Base-by-base conservation (phyloP, 805 yeast species). In the Tetrapisispora arboricola region DNA sequence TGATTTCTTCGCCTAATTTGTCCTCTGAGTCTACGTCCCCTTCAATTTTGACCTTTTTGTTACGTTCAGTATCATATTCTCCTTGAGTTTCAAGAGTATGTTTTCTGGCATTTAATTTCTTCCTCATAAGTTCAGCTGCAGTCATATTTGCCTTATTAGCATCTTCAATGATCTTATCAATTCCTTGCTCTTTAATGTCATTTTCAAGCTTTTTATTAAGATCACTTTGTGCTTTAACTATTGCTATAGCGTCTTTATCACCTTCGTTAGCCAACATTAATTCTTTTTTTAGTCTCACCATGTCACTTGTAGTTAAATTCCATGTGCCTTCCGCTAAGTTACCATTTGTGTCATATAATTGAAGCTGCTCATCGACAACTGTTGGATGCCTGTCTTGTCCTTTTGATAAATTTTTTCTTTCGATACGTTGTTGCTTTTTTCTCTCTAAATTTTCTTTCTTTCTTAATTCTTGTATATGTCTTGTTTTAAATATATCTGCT, bases 341-440 rank as follows among this genome's bases (percentile, higher is more conserved):
- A 6, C 95, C 95, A n/a, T 71, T 64, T 0, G 84, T 76, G 41
- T 82, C 81, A 61, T 81, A 79, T 46, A 87, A 63, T 10, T 92
- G 92, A 70, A 88, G 73, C 51, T 78, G 81, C 16, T 71, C 74
- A 40, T 75, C 75, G 0, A 94, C 84, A 11, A 67, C 63, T 2
- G 76, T 65, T 2, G 94, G 92, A 1, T 86, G 92, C 51, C 73
- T 77, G 48, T 84, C 94, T 46, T 77, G 75, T 2, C 87, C 86
- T 51, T 78, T 79, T 2, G 85, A 73, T 3, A 80, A 75, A 60
- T 36, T 71, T 32, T 32, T 32, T 32, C 25, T 32, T 9, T 32
- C 36, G 8, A 32, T 21, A n/a, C 27, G 13, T 72, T 53, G 76
- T 74, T 30, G 72, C 72, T 12, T 58, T 24, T 39, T 44, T 51